Conservation (phyloP, 192 early-diverging fungal genomes). For the Gonapodya sp. region DNA sequence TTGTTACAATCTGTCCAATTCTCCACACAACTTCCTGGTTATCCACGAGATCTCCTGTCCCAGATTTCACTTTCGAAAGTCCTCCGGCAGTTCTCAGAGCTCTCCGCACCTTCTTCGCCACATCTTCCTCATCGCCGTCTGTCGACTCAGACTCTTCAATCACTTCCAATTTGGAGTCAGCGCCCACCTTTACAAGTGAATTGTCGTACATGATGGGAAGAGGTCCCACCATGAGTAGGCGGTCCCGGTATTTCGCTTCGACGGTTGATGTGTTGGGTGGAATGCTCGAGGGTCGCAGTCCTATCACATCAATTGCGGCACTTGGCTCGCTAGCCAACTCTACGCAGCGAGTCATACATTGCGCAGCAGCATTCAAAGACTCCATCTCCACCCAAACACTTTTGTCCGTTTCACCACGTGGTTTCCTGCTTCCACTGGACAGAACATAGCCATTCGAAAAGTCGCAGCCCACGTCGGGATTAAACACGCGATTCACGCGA, state of each 20-base stretch:
- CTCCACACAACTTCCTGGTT: not conserved
- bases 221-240: not conserved
- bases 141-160: not conserved
- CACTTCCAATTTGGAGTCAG: not conserved
- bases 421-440: too few species aligned
- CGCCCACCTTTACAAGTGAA: not conserved
- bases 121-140: not conserved
- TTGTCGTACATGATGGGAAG: not conserved
- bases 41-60: not conserved
- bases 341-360: not conserved
- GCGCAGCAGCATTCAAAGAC: not conserved
- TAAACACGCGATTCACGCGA: not conserved
- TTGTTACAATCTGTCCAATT: not conserved
- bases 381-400: not conserved
- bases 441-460: too few species aligned
- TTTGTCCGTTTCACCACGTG: not conserved
- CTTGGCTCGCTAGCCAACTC: not conserved
- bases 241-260: not conserved
- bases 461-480: not conserved
- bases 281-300: not conserved
- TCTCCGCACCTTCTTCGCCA: not conserved
- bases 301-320: not conserved
- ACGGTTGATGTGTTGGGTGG: not conserved
- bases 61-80: not conserved
- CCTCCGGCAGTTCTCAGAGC: not conserved